Evolutionary conservation across 2,329 filamentous ascomycete genomes (phyloP), one percentile per base, ranked within the genome.

Genomic region (Leptographium flavum): DNA sequence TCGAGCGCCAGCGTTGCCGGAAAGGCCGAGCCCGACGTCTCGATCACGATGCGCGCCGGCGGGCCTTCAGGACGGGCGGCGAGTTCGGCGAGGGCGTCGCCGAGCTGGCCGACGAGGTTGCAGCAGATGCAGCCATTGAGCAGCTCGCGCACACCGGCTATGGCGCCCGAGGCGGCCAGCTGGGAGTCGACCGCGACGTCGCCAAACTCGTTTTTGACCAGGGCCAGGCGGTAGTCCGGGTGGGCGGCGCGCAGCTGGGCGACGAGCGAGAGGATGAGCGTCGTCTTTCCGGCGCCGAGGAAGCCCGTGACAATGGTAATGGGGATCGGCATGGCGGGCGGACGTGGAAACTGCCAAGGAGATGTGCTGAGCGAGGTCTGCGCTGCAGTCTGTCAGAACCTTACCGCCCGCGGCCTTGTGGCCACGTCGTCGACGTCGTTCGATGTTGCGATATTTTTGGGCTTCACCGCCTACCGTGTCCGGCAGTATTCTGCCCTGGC

Each of bases 121-220:
- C 92, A 98, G 74, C 92, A 98, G 63, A 98, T 96, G 66, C 92
- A 96, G 53, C 90, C 92, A 61, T 94, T 94, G 45, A 98, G 80
- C 1, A 98, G 74, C 63, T 98, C 92, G 55, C 84, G 83, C 5
- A 94, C 88, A 45, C 87, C 90, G 1, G 86, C 82, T 54, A 98
- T 87, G 50, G 88, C 80, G 42, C 77, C 77, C 14, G 83, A 83
- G 0, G 83, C 73, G 15, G 92, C 90, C 27, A 98, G 81, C 61
- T 94, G 85, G 1, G 85, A 92, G 69, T 98, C 92, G 59, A 98
- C 74, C 31, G 87, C 88, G 36, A 98, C 66, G 61, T 96, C 88
- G 58, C 92, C 92, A 62, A 95, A 96, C 66, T 98, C 92, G 65
- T 98, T 98, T 63, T 98, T 98, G 45, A 98, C 76, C 15, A 98